Evolutionary conservation across 805 yeast genomes (phyloP).

Genomic region (Ogataea wickerhamii): DNA sequence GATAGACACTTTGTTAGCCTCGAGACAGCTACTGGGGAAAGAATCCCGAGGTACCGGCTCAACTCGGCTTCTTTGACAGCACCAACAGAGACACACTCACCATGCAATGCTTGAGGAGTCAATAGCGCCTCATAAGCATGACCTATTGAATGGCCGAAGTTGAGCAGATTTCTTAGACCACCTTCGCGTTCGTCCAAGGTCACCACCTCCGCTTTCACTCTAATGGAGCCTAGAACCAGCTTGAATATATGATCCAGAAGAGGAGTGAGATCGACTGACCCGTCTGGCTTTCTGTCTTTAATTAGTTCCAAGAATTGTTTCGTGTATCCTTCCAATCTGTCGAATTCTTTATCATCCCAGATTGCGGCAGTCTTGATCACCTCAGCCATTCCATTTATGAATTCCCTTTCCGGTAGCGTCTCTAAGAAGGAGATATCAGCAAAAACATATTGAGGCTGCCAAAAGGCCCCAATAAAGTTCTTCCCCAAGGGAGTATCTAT

Average conservation of each 20-base stretch:
- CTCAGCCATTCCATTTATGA: slow-evolving; percentile 97
- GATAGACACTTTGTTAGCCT: slow-evolving; percentile 77
- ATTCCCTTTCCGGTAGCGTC: slow-evolving; percentile 88
- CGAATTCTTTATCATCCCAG: slow-evolving; percentile 89
- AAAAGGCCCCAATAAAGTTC: slow-evolving; percentile 93
- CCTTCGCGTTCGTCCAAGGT: slow-evolving; percentile 93
- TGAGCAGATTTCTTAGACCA: slow-evolving; percentile 83
- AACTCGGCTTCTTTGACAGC: slow-evolving; percentile 93
- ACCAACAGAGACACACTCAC: slow-evolving; percentile 99
- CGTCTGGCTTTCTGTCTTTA: slow-evolving; percentile 38
- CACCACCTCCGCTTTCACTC: slow-evolving; percentile 92
- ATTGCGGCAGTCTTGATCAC: slow-evolving; percentile 97
- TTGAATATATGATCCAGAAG: slow-evolving; percentile 72
- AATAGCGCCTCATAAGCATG: slow-evolving; percentile 98
- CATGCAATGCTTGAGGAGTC: slow-evolving; percentile 94
- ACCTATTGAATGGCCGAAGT: slow-evolving; percentile 96
- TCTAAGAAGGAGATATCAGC: slow-evolving; percentile 85
- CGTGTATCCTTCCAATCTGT: slow-evolving; percentile 77
- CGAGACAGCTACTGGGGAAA: slow-evolving; percentile 92
- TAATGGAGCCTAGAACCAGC: slow-evolving; percentile 80
- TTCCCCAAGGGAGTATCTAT: slow-evolving; percentile 95
- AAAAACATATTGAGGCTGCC: slow-evolving; percentile 90
- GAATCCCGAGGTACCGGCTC: slow-evolving; percentile 83
- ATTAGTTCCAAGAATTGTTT: slow-evolving; percentile 67
- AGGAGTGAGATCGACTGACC: slow-evolving; percentile 57